Base-by-base conservation (phyloP, 2,329 filamentous ascomycete species). In the Neoarthrinium moseri region DNA sequence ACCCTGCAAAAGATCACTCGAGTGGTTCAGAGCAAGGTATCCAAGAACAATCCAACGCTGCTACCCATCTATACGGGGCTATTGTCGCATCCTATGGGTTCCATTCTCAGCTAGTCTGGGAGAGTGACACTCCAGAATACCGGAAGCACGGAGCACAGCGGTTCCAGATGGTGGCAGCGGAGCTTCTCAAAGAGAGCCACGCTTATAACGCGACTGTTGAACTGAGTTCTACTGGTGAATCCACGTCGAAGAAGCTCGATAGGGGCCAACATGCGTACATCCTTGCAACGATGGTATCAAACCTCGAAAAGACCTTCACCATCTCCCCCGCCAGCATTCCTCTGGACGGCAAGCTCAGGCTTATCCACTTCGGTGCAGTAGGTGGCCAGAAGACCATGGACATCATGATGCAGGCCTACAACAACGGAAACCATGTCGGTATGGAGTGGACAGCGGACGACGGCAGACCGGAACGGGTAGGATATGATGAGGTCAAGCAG, bases 21-120 rank as follows among this genome's bases (percentile, higher is more conserved):
- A n/a, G 18, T 22, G n/a, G 7, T n/a, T 11, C 35, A 4, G 27
- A 6, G 10, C 26, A 6, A 4, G 46, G 53, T 6, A 40, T 59
- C 6, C 48, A 56, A 3, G 63, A 64, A 39, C 46, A 64, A n/a
- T 56, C 65, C 24, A 57, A 65, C 8, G 47, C 53, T 1, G 65
- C 74, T 4, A 58, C 62, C 0, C 62, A 66, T 36, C 70, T 86
- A 20, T 79, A 87, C 57, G 91, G 90, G 21, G 87, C 86, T 20
- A 89, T 96, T 18, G 91, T 97, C 2, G 86, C 85, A 35, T 94
- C 87, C 64, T 95, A 95, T 78, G 92, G 88, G 17, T 83, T 97
- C 59, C 92, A 97, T 60, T 89, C 91, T 23, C 84, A 86, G 33
- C 77, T 97, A 4, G 90, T 97, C 18, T 91, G 89, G 56, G 91